These are phyloP conservation scores for Vigna nakashimae DNA, from an alignment of 306 rosid genomes.

Conservation along the genomic window DNA sequence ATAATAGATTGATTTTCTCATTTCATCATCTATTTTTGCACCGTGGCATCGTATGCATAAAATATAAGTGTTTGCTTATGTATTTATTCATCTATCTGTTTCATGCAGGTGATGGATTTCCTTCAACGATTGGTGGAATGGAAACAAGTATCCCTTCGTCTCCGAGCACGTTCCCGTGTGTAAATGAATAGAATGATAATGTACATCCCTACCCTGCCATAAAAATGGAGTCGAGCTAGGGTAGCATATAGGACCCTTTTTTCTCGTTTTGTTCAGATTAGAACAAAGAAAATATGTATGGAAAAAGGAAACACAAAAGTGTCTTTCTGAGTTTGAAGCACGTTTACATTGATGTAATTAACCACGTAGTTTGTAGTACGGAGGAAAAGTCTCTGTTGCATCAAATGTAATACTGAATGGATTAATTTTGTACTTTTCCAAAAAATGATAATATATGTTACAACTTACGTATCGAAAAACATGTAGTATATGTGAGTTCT, in stretches of 20 bases:
- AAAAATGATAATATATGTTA: constrained; percentile 34
- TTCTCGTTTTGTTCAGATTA: constrained; percentile 42
- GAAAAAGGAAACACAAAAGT: constrained; percentile 52
- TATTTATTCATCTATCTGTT: not conserved
- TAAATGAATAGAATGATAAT: constrained; percentile 43
- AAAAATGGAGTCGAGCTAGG: constrained; percentile 44
- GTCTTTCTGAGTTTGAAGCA: constrained; percentile 51
- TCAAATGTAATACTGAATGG: constrained; percentile 42
- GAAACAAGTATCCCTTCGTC: constrained; percentile 53
- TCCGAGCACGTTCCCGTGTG: constrained; percentile 53
- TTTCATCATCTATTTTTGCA: not conserved
- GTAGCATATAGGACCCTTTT: constrained; percentile 48
- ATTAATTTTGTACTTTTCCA: constrained; percentile 29
- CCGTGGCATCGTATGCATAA: not conserved
- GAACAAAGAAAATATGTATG: constrained; percentile 45
- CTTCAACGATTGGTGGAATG: constrained; percentile 75
- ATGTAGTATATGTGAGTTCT: constrained; percentile 5
- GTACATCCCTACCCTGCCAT: constrained; percentile 50
- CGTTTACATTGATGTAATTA: constrained; percentile 51
- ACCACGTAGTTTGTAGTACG: constrained; percentile 38
- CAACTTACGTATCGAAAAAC: constrained; percentile 33
- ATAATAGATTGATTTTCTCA: not conserved
- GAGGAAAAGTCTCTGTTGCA: constrained; percentile 43
- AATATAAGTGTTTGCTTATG: not conserved
- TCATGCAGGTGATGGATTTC: constrained; percentile 76